A percentile compares a stretch with the other conserved stretches of the same genome.
Conservation (phyloP, 805 yeast species). For the Lachancea waltii region DNA sequence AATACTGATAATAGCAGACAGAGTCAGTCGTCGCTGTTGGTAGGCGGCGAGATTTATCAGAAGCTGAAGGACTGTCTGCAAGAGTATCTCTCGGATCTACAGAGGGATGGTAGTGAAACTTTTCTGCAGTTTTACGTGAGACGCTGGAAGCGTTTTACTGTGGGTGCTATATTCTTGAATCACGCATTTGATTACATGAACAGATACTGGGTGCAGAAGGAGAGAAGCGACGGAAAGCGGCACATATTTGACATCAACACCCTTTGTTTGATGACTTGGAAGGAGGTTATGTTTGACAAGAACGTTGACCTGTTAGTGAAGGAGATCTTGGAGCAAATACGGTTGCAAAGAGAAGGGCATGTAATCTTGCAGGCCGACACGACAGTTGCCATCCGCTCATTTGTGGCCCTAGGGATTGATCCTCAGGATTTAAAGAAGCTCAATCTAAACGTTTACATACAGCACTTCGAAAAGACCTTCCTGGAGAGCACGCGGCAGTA, state of each 20-base stretch:
- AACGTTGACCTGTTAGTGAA: conserved; percentile 53
- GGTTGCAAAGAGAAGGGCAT: conserved; percentile 71
- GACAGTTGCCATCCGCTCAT: conserved; percentile 72
- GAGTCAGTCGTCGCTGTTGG: conserved; percentile 43
- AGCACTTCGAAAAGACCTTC: conserved; percentile 71
- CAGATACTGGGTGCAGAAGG: conserved; percentile 96
- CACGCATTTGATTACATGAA: conserved; percentile 94
- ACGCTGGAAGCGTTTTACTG: conserved; percentile 82
- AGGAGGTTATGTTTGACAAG: conserved; percentile 66
- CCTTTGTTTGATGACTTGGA: conserved; percentile 83
- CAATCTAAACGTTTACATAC: conserved; percentile 73
- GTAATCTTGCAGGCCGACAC: conserved; percentile 60
- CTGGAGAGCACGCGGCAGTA: conserved; percentile 56
- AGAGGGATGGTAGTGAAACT: conserved; percentile 51
- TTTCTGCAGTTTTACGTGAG: conserved; percentile 78
- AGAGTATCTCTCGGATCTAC: conserved; percentile 47
- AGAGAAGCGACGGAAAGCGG: conserved; percentile 85
- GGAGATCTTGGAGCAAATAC: conserved; percentile 72
- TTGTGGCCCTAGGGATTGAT: conserved; percentile 87
- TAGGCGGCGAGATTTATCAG: conserved; percentile 84
- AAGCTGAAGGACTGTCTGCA: conserved; percentile 62
- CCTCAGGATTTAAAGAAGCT: conserved; percentile 82
- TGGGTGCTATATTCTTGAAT: conserved; percentile 86
- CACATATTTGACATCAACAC: conserved; percentile 90
- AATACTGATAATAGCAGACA: conserved; percentile 32